Evolutionary conservation across 345 rosid genomes (phyloP).

Genomic region (Jatropha curcas): DNA sequence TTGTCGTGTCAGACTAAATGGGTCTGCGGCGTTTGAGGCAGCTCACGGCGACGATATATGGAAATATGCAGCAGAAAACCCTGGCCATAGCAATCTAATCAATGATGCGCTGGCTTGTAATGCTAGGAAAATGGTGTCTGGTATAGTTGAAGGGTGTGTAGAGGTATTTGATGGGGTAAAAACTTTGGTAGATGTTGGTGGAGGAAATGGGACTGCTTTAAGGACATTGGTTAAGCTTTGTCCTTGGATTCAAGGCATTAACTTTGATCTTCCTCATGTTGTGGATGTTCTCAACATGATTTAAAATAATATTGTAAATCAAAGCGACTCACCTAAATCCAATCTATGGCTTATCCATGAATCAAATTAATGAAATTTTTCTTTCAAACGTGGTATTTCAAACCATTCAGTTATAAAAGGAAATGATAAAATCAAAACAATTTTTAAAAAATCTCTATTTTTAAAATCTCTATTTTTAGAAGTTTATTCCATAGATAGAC

Average conservation of each 20-base stretch:
- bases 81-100: conserved; percentile 36
- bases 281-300: conserved; percentile 84
- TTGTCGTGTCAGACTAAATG: conserved; percentile 28
- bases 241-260: conserved; percentile 61
- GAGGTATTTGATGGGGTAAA: conserved; percentile 55
- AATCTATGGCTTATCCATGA: too few species aligned
- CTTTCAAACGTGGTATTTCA: too few species aligned
- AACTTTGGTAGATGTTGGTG: conserved; percentile 74
- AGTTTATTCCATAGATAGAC: too few species aligned
- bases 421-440: too few species aligned
- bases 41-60: conserved; percentile 56
- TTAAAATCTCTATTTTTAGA: too few species aligned
- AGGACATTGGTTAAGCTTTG: conserved; percentile 49
- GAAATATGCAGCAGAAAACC: conserved; percentile 44
- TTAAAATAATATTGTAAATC: too few species aligned
- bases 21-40: conserved; percentile 40
- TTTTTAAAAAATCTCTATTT: too few species aligned
- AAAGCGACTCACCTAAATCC: too few species aligned
- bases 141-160: conserved; percentile 36
- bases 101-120: conserved; percentile 68
- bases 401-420: too few species aligned
- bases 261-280: conserved; percentile 81
- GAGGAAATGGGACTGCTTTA: conserved; percentile 59
- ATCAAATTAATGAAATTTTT: too few species aligned
- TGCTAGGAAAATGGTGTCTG: conserved; percentile 44